Percentiles rank a stretch among this genome's conserved stretches.
These are phyloP conservation scores for Elsinoe fawcettii DNA, from an alignment of 2,329 filamentous ascomycete species.

Conservation along the genomic window DNA sequence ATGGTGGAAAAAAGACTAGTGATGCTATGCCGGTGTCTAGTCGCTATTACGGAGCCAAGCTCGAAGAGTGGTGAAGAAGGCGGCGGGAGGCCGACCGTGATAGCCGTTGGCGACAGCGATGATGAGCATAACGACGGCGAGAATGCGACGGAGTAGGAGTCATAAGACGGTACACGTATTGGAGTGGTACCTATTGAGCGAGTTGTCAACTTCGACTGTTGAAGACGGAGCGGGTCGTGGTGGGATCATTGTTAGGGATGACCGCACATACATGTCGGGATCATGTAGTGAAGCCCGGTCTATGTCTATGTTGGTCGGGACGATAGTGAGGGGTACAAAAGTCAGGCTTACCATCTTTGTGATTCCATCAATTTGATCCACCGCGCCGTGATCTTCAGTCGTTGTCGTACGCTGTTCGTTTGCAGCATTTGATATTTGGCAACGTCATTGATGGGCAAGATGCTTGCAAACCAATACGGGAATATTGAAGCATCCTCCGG, in stretches of 20 bases:
- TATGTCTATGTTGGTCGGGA: slow-evolving; percentile 17
- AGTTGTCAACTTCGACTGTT: background rate
- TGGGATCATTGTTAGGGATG: slow-evolving; percentile 2
- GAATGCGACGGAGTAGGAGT: slow-evolving; percentile 28
- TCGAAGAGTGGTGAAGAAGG: background rate
- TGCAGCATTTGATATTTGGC: slow-evolving; percentile 72
- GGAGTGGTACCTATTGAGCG: slow-evolving; percentile 30
- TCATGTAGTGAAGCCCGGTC: slow-evolving; percentile 12
- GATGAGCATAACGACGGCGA: slow-evolving; percentile 24
- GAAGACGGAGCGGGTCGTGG: slow-evolving; percentile 1
- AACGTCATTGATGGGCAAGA: slow-evolving; percentile 66
- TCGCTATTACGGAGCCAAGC: background rate
- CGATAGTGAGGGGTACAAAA: background rate
- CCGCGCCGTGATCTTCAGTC: slow-evolving; percentile 71
- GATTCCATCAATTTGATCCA: slow-evolving; percentile 71
- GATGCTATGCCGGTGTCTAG: background rate
- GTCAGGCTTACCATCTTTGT: slow-evolving; percentile 58
- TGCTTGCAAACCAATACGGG: slow-evolving; percentile 84
- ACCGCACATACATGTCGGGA: background rate
- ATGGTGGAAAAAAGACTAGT: background rate
- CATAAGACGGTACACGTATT: slow-evolving; percentile 36
- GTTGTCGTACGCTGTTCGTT: slow-evolving; percentile 67
- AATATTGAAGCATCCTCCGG: slow-evolving; percentile 70
- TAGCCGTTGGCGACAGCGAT: slow-evolving; percentile 15
- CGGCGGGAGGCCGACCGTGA: background rate